Conservation (phyloP, 2,329 filamentous ascomycete genomes). For the Aspergillus neoniger region DNA sequence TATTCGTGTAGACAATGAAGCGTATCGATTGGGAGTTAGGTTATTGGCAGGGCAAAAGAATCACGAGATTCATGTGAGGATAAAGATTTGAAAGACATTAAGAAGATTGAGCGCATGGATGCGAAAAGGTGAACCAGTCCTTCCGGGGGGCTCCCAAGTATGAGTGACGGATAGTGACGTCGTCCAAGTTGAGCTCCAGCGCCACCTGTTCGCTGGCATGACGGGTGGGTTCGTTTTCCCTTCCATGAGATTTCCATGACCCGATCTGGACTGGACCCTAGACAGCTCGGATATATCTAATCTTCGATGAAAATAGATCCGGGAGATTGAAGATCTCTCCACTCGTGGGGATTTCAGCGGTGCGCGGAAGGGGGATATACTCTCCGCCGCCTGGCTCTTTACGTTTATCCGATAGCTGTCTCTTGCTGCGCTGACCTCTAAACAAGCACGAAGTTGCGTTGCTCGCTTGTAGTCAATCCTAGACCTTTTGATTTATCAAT, state of each 20-base stretch:
- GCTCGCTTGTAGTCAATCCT: neutral
- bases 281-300: neutral
- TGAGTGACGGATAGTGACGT: constrained; percentile 17
- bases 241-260: neutral
- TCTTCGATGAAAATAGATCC: neutral
- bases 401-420: neutral
- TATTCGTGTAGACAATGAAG: neutral
- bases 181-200: neutral
- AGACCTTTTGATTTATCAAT: neutral
- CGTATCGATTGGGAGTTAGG: neutral
- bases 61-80: neutral
- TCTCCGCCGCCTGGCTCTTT: neutral
- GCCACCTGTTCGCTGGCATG: neutral
- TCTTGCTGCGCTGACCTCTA: neutral
- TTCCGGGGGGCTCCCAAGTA: neutral
- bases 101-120: neutral
- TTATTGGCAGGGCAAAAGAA: neutral
- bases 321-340: neutral
- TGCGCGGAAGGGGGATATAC: neutral
- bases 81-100: neutral
- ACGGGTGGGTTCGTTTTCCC: neutral
- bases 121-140: neutral
- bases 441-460: neutral
- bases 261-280: neutral
- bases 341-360: neutral